Conservation (phyloP, 805 yeast species). For the Candida railenensis region DNA sequence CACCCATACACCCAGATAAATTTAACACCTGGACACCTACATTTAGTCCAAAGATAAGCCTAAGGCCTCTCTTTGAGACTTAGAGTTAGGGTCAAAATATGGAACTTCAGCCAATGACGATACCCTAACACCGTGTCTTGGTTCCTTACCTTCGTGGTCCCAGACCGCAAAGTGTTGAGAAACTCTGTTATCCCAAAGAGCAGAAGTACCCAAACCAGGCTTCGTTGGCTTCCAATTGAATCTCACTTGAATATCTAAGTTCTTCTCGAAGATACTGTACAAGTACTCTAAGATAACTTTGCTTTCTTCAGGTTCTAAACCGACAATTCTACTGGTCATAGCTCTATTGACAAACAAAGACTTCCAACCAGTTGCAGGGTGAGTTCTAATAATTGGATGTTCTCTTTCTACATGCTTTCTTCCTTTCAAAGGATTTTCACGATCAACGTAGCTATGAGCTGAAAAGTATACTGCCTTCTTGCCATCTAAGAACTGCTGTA, state of each 20-base stretch:
- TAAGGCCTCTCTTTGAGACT: constrained; percentile 53
- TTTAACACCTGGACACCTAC: neutral
- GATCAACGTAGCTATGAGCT: constrained; percentile 43
- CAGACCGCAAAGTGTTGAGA: constrained; percentile 54
- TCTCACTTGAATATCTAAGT: constrained; percentile 56
- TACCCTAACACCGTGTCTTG: constrained; percentile 53
- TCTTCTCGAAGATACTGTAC: constrained; percentile 45
- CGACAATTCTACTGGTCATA: constrained; percentile 51
- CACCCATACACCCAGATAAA: constrained; percentile 5
- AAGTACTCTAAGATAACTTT: constrained; percentile 47
- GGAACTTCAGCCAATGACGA: constrained; percentile 54
- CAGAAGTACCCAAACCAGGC: constrained; percentile 47
- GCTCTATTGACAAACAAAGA: constrained; percentile 53
- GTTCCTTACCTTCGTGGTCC: constrained; percentile 45
- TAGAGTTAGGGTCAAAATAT: constrained; percentile 47
- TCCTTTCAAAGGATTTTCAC: constrained; percentile 47
- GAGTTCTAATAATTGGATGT: constrained; percentile 63
- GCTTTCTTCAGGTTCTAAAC: constrained; percentile 51
- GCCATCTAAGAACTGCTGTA: constrained; percentile 52
- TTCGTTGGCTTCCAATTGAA: constrained; percentile 49
- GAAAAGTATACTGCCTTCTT: constrained; percentile 44
- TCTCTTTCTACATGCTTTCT: constrained; percentile 50
- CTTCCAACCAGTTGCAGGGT: constrained; percentile 67
- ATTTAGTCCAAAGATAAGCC: constrained; percentile 30
- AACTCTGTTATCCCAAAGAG: constrained; percentile 61